Evolutionary conservation across 148 eudicot species (phyloP), one percentile per base, ranked within the genome.

Genomic region (Chenopodium suecicum): DNA sequence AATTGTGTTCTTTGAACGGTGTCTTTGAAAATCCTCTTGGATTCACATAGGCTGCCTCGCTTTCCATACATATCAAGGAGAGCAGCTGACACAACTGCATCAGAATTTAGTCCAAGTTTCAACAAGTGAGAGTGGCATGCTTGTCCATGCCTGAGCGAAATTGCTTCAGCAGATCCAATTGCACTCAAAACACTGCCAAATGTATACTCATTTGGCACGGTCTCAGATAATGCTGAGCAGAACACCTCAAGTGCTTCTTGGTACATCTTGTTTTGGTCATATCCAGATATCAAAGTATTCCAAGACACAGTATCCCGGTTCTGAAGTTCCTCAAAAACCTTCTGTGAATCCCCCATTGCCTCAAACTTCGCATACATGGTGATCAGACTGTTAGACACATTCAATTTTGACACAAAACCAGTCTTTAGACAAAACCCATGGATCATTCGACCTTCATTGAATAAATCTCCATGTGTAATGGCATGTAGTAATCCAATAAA

Each of bases 31-130:
- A 95, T 89, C 68, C 70, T 85, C 48, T 47, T 82, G 66, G 99
- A 87, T 60, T 94, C 97, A 12, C n/a, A 73, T 31, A 96, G 91
- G 87, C 91, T 92, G 63, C 98, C 99, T 79, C 97, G 90, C 76
- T 92, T 96, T 71, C 95, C 94, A 73, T 94, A 96, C 99, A 94
- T 96, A 80, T 94, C 98, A 70, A 94, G 97, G 46, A 96, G 88
- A 71, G 97, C 89, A 25, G 89, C 89, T 14, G 91, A 91, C 67
- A 92, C 91, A 70, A 94, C 78, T 65, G 88, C 90, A 71, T 91
- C 67, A 29, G 73, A 80, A 81, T 90, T 88, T 25, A 94, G 74
- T 66, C 98, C 95, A 0, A 90, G 85, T 79, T 94, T 96, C 63
- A 84, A 50, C 34, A 96, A 70, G 75, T 83, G 90, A 73, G 89